phyloP scores from a whole-genome alignment of 345 rosid species.

The Bretschneidera sinensis region DNA sequence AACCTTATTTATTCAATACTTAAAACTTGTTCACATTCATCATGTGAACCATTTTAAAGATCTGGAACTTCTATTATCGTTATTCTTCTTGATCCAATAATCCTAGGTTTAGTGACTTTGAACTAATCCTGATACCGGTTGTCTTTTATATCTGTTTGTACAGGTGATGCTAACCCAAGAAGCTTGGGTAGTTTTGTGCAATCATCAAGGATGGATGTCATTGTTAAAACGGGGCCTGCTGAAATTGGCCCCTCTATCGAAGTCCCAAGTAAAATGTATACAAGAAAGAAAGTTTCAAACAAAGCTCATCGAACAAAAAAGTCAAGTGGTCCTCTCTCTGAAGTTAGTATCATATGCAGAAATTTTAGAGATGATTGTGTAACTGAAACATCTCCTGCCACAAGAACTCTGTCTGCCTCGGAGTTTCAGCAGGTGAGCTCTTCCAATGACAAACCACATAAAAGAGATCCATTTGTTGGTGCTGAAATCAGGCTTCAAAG shows the following conservation, averaged over 20 bases:
- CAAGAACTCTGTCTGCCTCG: conserved; percentile 21
- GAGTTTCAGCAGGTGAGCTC: conserved; percentile 25
- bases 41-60: no score
- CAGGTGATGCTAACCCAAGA: conserved; percentile 12
- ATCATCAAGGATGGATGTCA: conserved; percentile 14
- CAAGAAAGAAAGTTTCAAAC: conserved; percentile 39
- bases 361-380: conserved; percentile 22
- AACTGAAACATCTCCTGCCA: conserved; percentile 20
- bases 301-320: conserved; percentile 18
- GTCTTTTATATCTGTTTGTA: conserved; percentile 12
- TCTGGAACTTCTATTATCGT: no score
- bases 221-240: conserved; percentile 14
- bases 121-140: no score
- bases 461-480: conserved; percentile 11
- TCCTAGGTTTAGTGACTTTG: not conserved
- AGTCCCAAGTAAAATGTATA: conserved; percentile 40
- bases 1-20: no score
- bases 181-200: conserved; percentile 14
- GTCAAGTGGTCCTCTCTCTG: conserved; percentile 35
- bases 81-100: no score
- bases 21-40: no score
- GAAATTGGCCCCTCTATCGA: conserved; percentile 18
- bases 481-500: conserved; percentile 23
- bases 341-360: conserved; percentile 41
- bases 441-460: conserved; percentile 23